Base-by-base conservation (phyloP, 192 early-diverging fungal species). In the Phycomyces blakesleeanus region DNA sequence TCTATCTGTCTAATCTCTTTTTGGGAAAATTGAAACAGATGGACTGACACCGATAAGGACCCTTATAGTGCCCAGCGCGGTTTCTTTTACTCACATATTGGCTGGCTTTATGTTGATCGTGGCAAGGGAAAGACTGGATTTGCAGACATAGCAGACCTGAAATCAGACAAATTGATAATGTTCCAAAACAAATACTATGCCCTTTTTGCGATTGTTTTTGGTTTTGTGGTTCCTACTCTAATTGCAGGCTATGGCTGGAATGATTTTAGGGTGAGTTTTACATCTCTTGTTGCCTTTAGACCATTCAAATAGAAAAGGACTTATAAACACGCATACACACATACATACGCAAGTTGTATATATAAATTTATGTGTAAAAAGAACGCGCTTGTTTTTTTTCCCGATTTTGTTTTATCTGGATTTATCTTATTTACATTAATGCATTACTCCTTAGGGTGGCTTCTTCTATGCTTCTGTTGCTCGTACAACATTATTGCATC, bases 41-140 rank as follows among this genome's bases (percentile, higher is more conserved):
- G 71, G 71, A 94, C 92, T 21, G 92, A 94, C 71, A 90, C 91
- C 14, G 81, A 87, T 50, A 81, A 78, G 75, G 92, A 92, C 56
- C 92, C 92, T 20, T 94, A 94, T 77, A 77, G 80, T 47, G 90
- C 90, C 18, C 77, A 87, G 27, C 76, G 87, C 61, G 92, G 92
- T 42, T 78, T 92, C 59, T 83, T 91, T 69, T 91, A 87, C 67
- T 88, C 85, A 4, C 92, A 94, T 61, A 72, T 94, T 38, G 88
- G 89, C 55, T 94, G 92, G 92, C 91, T 94, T 89, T 73, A 92
- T 54, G 67, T 91, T 55, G 87, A 89, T 74, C 87, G 89, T 70
- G 85, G 88, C 71, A 80, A 79, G 18, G 78, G 75, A 59, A 77
- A 81, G 39, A 81, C 87, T 37, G 91, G 91, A 59, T 82, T 87